Evolutionary conservation across 2,329 filamentous ascomycete species (phyloP).

Genomic region (Phyllosticta capitalensis): DNA sequence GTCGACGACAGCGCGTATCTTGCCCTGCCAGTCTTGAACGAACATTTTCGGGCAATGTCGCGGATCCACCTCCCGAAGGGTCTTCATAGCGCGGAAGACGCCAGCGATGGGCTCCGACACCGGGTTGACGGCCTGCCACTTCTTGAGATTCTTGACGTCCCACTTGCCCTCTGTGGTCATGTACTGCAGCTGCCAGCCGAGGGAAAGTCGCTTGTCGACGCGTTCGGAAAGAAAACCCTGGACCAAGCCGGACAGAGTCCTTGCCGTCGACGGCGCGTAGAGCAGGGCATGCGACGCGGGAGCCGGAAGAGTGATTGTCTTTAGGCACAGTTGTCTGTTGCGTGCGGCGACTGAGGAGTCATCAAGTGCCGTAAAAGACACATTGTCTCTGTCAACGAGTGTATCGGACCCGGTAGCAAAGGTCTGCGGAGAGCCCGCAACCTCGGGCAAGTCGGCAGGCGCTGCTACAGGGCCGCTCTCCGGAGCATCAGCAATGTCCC

Average conservation of each 20-base stretch:
- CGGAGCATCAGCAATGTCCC: constrained; percentile 17
- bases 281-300: constrained; percentile 78
- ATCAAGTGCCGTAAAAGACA: constrained; percentile 15
- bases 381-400: constrained; percentile 5
- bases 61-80: constrained; percentile 79
- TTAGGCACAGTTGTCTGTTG: constrained; percentile 38
- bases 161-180: constrained; percentile 87
- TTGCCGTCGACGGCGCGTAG: constrained; percentile 66
- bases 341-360: not conserved
- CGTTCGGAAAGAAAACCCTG: constrained; percentile 69
- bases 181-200: constrained; percentile 86
- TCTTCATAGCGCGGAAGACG: constrained; percentile 85
- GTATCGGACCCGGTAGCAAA: constrained; percentile 6
- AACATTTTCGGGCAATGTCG: constrained; percentile 69
- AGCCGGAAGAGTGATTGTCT: constrained; percentile 59
- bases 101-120: constrained; percentile 70
- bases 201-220: constrained; percentile 66
- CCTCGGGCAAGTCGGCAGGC: constrained; percentile 32
- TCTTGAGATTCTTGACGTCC: constrained; percentile 93
- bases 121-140: constrained; percentile 74
- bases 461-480: constrained; percentile 31
- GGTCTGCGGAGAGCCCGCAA: constrained; percentile 12
- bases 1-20: constrained; percentile 72
- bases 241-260: constrained; percentile 69
- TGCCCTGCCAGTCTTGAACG: constrained; percentile 53